Conservation (phyloP, 345 rosid species). For the Ceriops zippeliana region DNA sequence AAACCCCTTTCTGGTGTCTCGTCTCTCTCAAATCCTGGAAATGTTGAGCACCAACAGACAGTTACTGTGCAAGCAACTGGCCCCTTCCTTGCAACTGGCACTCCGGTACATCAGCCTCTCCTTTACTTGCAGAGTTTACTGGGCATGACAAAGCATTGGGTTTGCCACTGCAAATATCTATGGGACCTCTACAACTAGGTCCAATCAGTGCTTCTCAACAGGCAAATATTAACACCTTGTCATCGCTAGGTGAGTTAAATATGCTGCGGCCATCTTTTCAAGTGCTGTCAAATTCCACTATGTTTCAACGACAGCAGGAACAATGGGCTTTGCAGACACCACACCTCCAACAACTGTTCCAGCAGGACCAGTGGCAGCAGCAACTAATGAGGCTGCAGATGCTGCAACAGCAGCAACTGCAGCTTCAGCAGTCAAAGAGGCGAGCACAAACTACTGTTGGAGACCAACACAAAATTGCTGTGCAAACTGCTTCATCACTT, state of each 20-base stretch:
- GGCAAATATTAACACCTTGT: slow-evolving; percentile 45
- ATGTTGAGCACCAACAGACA: slow-evolving; percentile 54
- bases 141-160: slow-evolving; percentile 21
- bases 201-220: slow-evolving; percentile 52
- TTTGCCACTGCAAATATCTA: slow-evolving; percentile 39
- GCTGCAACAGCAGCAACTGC: too few relatives aligned
- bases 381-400: slow-evolving; percentile 41
- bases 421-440: slow-evolving; percentile 46
- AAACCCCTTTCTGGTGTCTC: slow-evolving; percentile 62
- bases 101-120: slow-evolving; percentile 99
- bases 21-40: slow-evolving; percentile 61
- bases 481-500: slow-evolving; percentile 61
- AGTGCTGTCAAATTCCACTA: slow-evolving; percentile 56
- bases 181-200: slow-evolving; percentile 66
- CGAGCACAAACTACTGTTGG: slow-evolving; percentile 58
- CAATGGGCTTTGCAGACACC: slow-evolving; percentile 54
- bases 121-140: slow-evolving; percentile 80
- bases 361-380: slow-evolving; percentile 35
- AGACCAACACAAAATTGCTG: slow-evolving; percentile 52
- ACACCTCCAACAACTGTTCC: slow-evolving; percentile 53
- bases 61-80: slow-evolving; percentile 48
- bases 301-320: slow-evolving; percentile 72
- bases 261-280: slow-evolving; percentile 53
- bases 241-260: slow-evolving; percentile 60
- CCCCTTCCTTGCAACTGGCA: slow-evolving; percentile 91